Base-by-base conservation (phyloP, 2,329 filamentous ascomycete species). In the Hysterium pulicare region DNA sequence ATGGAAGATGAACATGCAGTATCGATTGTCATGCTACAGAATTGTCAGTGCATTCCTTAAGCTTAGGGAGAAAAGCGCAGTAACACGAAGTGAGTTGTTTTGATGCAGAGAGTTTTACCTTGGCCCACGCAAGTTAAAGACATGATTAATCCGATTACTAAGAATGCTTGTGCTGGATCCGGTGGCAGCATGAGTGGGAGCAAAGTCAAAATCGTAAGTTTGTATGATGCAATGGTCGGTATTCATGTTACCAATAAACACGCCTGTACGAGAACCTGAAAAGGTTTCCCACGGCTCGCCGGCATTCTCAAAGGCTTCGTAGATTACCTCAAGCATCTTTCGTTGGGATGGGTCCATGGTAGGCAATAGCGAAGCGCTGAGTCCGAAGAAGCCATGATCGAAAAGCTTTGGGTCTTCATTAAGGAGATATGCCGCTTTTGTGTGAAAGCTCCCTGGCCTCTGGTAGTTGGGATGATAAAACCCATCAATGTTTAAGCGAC, bases 301-400 rank as follows among this genome's bases (percentile, higher is more conserved):
- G 11, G 56, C 66, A 42, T 55, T 66, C 35, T 71, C 68, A 10
- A 79, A 49, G 1, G 67, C 62, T 44, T 71, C 65, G 36, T 53
- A 67, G 0, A 45, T 42, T 0, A 54, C 48, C 40, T 66, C 63
- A 1, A 66, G 46, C 1, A 64, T 41, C 36, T 60, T 59, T 1
- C 62, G 50, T 26, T 67, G 61, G 10, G 44, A 8, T 2, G 58
- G 47, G 35, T 66, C 61, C 45, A 64, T 51, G 1, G 49, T 49
- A 8, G 22, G 30, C 2, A 46, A 47, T 33, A 63, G 57, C 10
- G 33, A 11, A 0, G 23, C 20, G 3, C 42, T 53, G 9, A 66
- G 54, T 1, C 44, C 42, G 28, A 66, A 66, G 45, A 66, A 58
- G 20, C 24, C 20, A 19, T 62, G 59, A 37, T 73, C 67, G 31